phyloP scores from a whole-genome alignment of 148 eudicot genomes.

The Amaranthus hypochondriacus region DNA sequence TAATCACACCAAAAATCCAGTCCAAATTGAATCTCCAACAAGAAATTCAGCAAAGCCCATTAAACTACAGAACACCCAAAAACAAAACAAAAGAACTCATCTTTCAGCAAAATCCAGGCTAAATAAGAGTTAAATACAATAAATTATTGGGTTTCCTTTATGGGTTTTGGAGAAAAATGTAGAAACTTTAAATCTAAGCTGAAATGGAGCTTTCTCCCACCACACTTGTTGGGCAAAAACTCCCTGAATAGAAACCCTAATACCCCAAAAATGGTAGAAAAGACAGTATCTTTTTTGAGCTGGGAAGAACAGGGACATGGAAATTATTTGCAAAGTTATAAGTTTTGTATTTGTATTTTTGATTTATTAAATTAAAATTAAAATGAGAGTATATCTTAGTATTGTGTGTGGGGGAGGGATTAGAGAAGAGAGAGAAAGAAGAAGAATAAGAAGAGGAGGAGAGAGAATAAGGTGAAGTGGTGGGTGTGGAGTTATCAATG shows the following conservation, averaged over 20 bases:
- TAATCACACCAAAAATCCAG: slow-evolving; percentile 16
- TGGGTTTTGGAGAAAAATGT: slow-evolving; percentile 19
- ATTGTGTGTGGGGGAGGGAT: slow-evolving; percentile 8
- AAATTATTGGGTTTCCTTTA: slow-evolving; percentile 9
- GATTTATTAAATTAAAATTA: neutral
- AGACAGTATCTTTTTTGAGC: neutral
- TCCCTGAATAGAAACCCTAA: slow-evolving; percentile 20
- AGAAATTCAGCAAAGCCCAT: slow-evolving; percentile 24
- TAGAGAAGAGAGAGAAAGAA: neutral
- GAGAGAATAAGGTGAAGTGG: slow-evolving; percentile 15
- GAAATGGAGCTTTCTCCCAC: slow-evolving; percentile 39
- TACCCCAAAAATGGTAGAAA: slow-evolving; percentile 21
- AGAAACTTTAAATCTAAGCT: slow-evolving; percentile 37
- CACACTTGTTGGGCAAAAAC: slow-evolving; percentile 26
- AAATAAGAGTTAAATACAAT: slow-evolving; percentile 5
- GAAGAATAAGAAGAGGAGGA: slow-evolving; percentile 8
- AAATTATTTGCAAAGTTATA: neutral
- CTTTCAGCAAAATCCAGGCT: slow-evolving; percentile 11
- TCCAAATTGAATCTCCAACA: slow-evolving; percentile 30
- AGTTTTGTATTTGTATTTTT: neutral
- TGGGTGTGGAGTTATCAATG: slow-evolving; percentile 42
- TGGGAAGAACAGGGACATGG: slow-evolving; percentile 17
- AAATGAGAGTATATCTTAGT: neutral
- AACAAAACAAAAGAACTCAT: slow-evolving; percentile 6
- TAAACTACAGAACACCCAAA: slow-evolving; percentile 1